Conservation (phyloP, 2,329 filamentous ascomycete species). For the Aspergillus tamarii region DNA sequence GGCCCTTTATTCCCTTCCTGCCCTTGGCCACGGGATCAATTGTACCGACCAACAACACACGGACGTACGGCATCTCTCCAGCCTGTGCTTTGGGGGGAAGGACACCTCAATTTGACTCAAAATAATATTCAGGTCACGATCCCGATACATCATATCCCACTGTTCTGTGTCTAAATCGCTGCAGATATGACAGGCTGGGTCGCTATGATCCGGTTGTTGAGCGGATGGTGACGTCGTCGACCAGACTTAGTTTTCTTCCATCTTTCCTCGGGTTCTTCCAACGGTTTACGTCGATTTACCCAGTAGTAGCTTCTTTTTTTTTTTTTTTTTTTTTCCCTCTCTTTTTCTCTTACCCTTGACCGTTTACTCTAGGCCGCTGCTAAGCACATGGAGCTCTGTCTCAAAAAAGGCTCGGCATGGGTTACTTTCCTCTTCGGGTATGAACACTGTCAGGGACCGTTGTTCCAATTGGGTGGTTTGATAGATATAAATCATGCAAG, state of each 20-base stretch:
- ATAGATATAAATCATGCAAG: conserved; percentile 4
- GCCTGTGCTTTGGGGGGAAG: neutral
- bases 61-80: neutral
- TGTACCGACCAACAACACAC: conserved; percentile 11
- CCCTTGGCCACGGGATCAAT: conserved; percentile 18
- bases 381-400: neutral
- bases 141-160: neutral
- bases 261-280: neutral
- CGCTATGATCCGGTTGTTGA: conserved; percentile 1
- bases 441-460: conserved; percentile 9
- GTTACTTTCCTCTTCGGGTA: neutral
- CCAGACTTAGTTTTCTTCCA: conserved; percentile 9
- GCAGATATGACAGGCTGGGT: conserved; percentile 2
- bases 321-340: neutral
- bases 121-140: neutral
- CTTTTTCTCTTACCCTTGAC: neutral
- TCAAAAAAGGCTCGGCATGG: neutral
- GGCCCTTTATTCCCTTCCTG: neutral
- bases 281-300: neutral
- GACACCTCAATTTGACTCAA: neutral
- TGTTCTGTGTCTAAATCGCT: neutral
- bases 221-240: conserved; percentile 21
- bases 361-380: neutral
- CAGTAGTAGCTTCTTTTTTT: neutral
- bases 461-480: conserved; percentile 5